Evolutionary conservation across 2,329 filamentous ascomycete species (phyloP), one percentile per base, ranked within the genome.

Genomic region (Reticulascus tulasneorum): DNA sequence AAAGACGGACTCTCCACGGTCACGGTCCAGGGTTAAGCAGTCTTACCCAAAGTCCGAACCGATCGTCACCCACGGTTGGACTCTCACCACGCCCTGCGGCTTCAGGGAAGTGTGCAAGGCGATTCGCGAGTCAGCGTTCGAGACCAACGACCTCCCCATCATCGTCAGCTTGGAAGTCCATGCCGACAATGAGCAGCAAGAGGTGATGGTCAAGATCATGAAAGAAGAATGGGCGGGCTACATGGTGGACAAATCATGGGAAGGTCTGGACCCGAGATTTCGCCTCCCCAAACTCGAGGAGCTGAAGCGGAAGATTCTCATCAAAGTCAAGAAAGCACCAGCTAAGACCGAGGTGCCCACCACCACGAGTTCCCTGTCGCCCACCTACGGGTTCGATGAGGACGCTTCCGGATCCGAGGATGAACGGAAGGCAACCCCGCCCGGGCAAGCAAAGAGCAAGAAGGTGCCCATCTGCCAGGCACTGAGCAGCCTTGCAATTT

Each of bases 151-250:
- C 34, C 68, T 95, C 15, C 93, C 93, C 1, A 68, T 98, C 24
- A 94, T 97, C 40, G 79, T 97, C 47, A 95, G 89, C 56, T 72
- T 97, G 6, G 93, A 98, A 60, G 86, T 97, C 1, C 91, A 97
- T 58, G 84, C 88, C 11, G 78, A 83, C 42, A 66, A 74, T 2
- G 79, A 86, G 35, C 91, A 97, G 59, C 93, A 98, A 59, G 80
- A 88, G 46, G 75, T 85, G 33, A 96, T 97, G 86, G 90, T 95
- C 9, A 77, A 86, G 37, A 94, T 97, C 45, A 96, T 98, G 84
- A 81, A 81, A 47, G 80, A 95, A 48, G 84, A 86, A 46, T 98
- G 90, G 89, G 76, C 74, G 25, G 81, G 77, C 0, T 64, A 84
- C 50, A 69, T 97, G 6, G 69, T 96, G 9, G 81, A 87, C 16